Base-by-base conservation (phyloP, 371 early-diverging fungal genomes). In the Mucor ambiguus region DNA sequence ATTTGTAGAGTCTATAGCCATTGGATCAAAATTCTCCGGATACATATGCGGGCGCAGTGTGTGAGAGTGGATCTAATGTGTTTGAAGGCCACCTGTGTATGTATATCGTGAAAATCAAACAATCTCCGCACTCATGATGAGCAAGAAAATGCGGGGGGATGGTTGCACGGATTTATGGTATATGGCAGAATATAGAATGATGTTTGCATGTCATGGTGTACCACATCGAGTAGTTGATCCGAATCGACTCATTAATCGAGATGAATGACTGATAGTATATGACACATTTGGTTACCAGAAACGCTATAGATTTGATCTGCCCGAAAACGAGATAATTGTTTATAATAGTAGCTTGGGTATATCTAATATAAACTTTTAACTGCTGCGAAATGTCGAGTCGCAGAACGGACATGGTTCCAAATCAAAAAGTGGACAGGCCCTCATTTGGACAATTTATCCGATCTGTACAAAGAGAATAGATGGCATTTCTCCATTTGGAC, bases 1-100 rank as follows among this genome's bases (percentile, higher is more conserved):
- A 58, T 22, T 35, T 8, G 4, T 11, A 4, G 35, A 22, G 4
- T 22, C 11, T 18, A 11, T 24, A 7, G 24, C 8, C 12, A 58
- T 58, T 58, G 58, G 58, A 2, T 10, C 14, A 24, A 12, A 58
- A 58, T 58, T 58, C 32, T 58, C 58, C 58, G 58, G 32, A 30
- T 12, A 12, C 44, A 20, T n/a, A 20, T 44, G 44, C 44, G 7
- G 20, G n/a, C 20, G 20, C 44, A 44, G 44, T 44, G 44, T 44
- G 44, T 4, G 44, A 44, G 44, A 44, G 37, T 37, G 37, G 37
- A 37, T 37, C 14, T 46, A 46, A 46, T 46, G 46, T n/a, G 18
- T 46, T 18, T 46, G 46, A 8, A 4, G 46, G 46, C 22, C 18
- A 9, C 9, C 18, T 46, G 46, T 37, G 14, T 37, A 12, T n/a